Percentiles rank a stretch among this genome's conserved stretches.
Conservation (phyloP, 345 rosid species). For the Lenwebbia sp. region DNA sequence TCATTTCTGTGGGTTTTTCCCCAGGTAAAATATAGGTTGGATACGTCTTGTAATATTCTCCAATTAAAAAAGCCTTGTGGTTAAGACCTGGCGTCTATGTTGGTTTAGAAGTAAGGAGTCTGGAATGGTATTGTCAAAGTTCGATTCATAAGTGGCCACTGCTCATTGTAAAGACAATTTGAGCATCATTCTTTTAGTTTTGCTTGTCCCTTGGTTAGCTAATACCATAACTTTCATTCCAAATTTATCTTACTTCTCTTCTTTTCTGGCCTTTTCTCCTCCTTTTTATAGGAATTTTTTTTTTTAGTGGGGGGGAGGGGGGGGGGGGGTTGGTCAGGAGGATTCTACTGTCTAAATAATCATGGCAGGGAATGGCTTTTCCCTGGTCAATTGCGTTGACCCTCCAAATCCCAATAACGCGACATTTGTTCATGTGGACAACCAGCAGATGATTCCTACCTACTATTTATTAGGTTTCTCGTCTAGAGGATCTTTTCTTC, state of each 20-base stretch:
- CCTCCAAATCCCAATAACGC: background rate
- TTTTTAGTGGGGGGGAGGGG: too few species aligned
- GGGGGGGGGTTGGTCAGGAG: too few species aligned
- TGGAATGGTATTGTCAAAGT: too few species aligned
- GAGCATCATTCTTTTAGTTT: background rate
- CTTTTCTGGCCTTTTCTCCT: background rate
- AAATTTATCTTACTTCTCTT: background rate
- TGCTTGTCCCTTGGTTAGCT: background rate
- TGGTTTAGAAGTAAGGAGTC: too few species aligned
- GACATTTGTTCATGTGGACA: background rate
- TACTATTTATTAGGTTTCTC: background rate
- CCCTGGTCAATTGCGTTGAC: background rate
- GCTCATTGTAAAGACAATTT: background rate
- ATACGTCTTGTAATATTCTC: background rate
- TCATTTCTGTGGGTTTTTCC: background rate
- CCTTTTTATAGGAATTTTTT: background rate
- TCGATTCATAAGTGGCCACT: background rate
- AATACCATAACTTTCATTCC: background rate
- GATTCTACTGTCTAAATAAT: too few species aligned
- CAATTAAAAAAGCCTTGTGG: background rate
- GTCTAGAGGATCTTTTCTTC: background rate
- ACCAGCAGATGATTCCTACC: background rate
- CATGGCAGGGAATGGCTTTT: background rate
- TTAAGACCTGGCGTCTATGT: background rate
- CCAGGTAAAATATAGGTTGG: background rate